Base-by-base conservation (phyloP, 2,329 filamentous ascomycete species). In the Cercospora sesami region DNA sequence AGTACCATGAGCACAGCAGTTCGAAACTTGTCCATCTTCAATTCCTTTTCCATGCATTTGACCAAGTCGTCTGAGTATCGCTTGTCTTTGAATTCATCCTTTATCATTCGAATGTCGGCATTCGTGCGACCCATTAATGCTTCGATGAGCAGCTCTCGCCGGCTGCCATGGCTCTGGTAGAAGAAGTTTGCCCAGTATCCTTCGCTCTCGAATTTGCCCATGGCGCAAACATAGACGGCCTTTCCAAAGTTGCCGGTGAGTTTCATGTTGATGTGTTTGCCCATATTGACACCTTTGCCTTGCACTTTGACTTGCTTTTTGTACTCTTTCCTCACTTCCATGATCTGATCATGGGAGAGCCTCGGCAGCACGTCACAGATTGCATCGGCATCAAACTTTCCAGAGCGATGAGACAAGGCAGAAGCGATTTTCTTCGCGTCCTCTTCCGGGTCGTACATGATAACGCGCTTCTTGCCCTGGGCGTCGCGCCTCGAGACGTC, bases 181-280 rank as follows among this genome's bases (percentile, higher is more conserved):
- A 93, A 98, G 80, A 93, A 97, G 79, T 97, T 98, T 68, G 94
- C 93, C 94, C 95, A 99, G 84, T 97, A 97, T 0, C 93, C 92
- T 79, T 99, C 95, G 73, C 89, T 90, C 81, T 97, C 95, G 90
- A 93, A 98, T 63, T 87, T 86, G 9, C 95, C 95, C 0, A 98
- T 86, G 0, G 94, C 93, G 2, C 92, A 94, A 3, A 94, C 89
- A 79, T 98, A 97, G 76, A 91, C 93, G 6, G 91, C 91, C 81
- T 98, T 98, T 81, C 94, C 94, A 72, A 98, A 89, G 73, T 88
- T 89, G 4, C 89, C 85, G 64, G 90, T 86, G 53, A 92, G 89
- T 80, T 94, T 93, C 75, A 94, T 83, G 69, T 92, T 92, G 78
- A 95, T 91, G 80, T 95, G 92, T 80, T 94, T 94, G 66, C 91